These are phyloP conservation scores for Morella rubra DNA, from an alignment of 306 rosid species.

Conservation along the genomic window DNA sequence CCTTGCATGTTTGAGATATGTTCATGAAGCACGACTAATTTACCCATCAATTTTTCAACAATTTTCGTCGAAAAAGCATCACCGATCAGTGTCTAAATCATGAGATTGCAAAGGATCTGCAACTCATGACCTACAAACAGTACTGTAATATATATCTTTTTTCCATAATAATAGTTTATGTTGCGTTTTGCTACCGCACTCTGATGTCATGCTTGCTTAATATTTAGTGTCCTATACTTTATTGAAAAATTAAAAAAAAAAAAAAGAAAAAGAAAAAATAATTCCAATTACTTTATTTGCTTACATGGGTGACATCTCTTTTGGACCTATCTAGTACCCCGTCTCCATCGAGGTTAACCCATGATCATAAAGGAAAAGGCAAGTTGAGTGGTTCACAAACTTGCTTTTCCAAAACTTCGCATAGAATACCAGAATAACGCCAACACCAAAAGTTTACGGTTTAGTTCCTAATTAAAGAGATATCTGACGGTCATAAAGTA, in stretches of 20 bases:
- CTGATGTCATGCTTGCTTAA: conserved; percentile 44
- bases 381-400: conserved; percentile 28
- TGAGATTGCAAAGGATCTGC: too few relatives aligned
- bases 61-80: too few relatives aligned
- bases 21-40: too few relatives aligned
- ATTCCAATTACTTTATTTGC: conserved; percentile 23
- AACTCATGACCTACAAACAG: too few relatives aligned
- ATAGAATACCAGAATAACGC: neutral
- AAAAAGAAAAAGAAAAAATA: conserved; percentile 17
- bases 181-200: conserved; percentile 28
- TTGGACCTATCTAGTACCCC: conserved; percentile 37
- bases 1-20: too few relatives aligned
- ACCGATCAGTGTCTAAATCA: too few relatives aligned
- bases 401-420: conserved; percentile 16
- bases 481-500: conserved; percentile 46
- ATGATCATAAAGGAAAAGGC: conserved; percentile 41
- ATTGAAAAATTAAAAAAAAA: too few relatives aligned
- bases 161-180: neutral
- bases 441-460: conserved; percentile 13
- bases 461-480: conserved; percentile 2
- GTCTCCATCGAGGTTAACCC: conserved; percentile 56
- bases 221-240: neutral
- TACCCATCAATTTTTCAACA: too few relatives aligned
- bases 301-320: conserved; percentile 38
- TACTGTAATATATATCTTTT: neutral